Percentiles rank a stretch among this genome's conserved stretches.
phyloP scores from a whole-genome alignment of 2,329 filamentous ascomycete genomes.

The Aspergillus piperis region DNA sequence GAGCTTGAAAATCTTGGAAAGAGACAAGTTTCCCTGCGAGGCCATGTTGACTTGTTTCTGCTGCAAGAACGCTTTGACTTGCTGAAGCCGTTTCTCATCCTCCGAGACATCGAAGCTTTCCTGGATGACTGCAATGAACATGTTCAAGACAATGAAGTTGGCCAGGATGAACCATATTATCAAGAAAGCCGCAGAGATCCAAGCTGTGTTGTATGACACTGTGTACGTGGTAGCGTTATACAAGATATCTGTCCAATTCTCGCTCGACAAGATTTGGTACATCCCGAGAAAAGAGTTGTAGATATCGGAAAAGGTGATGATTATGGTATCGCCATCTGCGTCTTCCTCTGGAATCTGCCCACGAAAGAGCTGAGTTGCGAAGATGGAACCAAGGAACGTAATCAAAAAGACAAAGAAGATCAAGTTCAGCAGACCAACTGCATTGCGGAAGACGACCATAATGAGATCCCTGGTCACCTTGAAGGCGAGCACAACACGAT shows the following conservation, averaged over 20 bases:
- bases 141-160: conserved; percentile 95
- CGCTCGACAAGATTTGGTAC: conserved; percentile 95
- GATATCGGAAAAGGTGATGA: conserved; percentile 81
- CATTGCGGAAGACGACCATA: conserved; percentile 82
- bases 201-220: conserved; percentile 68
- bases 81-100: conserved; percentile 94
- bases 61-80: conserved; percentile 92
- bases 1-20: conserved; percentile 62
- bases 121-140: conserved; percentile 99
- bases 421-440: conserved; percentile 86
- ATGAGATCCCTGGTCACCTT: conserved; percentile 86
- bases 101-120: conserved; percentile 99
- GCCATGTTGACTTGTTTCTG: conserved; percentile 78
- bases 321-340: conserved; percentile 61
- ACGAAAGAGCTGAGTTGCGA: conserved; percentile 89
- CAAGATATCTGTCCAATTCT: conserved; percentile 89
- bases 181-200: conserved; percentile 89
- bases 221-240: conserved; percentile 78
- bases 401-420: conserved; percentile 96
- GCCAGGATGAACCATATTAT: conserved; percentile 94
- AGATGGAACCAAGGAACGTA: conserved; percentile 89
- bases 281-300: conserved; percentile 97
- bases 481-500: conserved; percentile 86
- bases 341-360: conserved; percentile 74
- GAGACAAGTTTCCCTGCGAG: conserved; percentile 66